Base-by-base conservation (phyloP, 1,284 basidiomycete species). In the Trametes sp. region DNA sequence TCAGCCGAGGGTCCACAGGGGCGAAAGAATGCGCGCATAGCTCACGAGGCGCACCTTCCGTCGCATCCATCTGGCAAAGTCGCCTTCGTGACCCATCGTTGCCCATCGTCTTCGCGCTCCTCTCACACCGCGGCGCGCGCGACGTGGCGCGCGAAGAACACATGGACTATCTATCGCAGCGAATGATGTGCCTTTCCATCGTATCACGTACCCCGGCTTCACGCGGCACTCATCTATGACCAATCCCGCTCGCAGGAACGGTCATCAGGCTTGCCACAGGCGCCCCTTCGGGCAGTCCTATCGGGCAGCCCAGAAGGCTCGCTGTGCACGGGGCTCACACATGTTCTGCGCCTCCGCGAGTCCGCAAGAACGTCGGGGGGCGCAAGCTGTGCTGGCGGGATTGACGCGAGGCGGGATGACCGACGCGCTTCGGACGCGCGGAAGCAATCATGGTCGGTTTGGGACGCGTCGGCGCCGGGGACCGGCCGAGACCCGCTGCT, bases 161-260 rank as follows among this genome's bases (percentile, higher is more conserved):
- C 51, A 54, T 54, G 51, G 31, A 38, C 58, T 36, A 35, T 48
- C 55, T 35, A 19, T 38, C 31, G 21, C 50, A 50, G 59, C 59
- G 33, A 54, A 50, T 60, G 59, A 60, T 54, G 59, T 60, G 44
- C 52, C 52, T 54, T 28, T 54, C 35, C 52, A 38, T 54, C 46
- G 45, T 49, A 60, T 54, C 45, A 60, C 44, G 59, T 50, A 42
- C 13, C 10, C 33, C 28, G 29, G 29, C 16, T n/a, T 2, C 48
- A 60, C 46, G 28, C 42, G 50, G 33, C 46, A 29, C 50, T 29
- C 38, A 31, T 36, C 44, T 21, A 41, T 49, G 58, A 59, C 58
- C 58, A 54, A 59, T 53, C 14, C 23, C 24, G 50, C 41, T 21
- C 21, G 50, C 24, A 29, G 57, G 36, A 53, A 54, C 52, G 42